Conservation (phyloP, 2,329 filamentous ascomycete species). For the Chaetomium globosum region DNA sequence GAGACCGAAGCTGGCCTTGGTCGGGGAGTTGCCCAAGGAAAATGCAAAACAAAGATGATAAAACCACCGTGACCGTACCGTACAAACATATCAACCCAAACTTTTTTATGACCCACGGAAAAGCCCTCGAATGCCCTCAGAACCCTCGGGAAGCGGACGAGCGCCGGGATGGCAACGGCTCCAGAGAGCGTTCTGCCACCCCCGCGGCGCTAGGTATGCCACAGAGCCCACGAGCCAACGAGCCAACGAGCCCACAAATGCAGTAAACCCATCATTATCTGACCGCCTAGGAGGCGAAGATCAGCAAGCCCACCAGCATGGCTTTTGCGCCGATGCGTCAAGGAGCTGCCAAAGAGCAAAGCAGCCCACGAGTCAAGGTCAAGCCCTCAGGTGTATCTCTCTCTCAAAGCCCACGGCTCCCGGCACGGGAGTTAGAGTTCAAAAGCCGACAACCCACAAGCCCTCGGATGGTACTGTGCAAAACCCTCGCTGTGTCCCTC, state of each 20-base stretch:
- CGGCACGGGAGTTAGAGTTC: constrained; percentile 45
- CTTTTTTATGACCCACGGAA: constrained; percentile 32
- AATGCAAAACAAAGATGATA: constrained; percentile 12
- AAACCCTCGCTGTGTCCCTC: constrained; percentile 49
- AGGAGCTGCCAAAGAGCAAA: constrained; percentile 42
- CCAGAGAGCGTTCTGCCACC: not conserved
- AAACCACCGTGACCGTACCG: constrained; percentile 17
- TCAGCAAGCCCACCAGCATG: constrained; percentile 37
- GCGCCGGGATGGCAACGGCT: not conserved
- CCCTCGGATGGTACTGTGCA: constrained; percentile 51
- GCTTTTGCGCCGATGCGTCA: constrained; percentile 25
- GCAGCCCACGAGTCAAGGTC: constrained; percentile 41
- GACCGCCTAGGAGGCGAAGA: constrained; percentile 19
- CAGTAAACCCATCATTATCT: constrained; percentile 35
- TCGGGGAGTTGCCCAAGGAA: constrained; percentile 13
- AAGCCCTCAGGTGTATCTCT: constrained; percentile 60
- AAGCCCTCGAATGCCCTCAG: constrained; percentile 28
- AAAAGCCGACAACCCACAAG: constrained; percentile 62
- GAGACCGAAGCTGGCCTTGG: constrained; percentile 13
- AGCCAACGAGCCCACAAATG: constrained; percentile 32
- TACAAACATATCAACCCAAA: constrained; percentile 29
- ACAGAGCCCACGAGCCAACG: constrained; percentile 37
- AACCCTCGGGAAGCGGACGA: constrained; percentile 32
- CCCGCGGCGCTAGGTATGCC: constrained; percentile 28
- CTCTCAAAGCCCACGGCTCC: constrained; percentile 58